Evolutionary conservation across 225 moss, liverwort and hornwort species (phyloP), one percentile per base, ranked within the genome.

Genomic region (Anthoceros angustus): DNA sequence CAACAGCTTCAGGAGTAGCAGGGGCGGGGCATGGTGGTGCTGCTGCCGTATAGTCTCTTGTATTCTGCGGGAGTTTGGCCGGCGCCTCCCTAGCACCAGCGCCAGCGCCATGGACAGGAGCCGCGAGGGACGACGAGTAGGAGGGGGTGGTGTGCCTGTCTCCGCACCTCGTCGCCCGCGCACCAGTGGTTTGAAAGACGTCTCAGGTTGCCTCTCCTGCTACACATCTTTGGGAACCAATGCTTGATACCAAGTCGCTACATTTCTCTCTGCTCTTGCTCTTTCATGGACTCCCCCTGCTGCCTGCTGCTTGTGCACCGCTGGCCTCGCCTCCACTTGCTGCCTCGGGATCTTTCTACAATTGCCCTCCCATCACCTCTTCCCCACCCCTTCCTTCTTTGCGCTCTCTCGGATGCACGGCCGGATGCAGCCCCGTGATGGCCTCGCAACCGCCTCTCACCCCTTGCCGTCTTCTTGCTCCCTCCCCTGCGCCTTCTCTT

Each of bases 101-200:
- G 67, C 70, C 45, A 46, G 41, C 67, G 63, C 41, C 10, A 94
- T 94, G 94, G 94, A 94, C 73, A 87, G 94, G 80, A 82, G 86
- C 62, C 87, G 90, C 60, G 94, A 94, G 75, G 84, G 87, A 62
- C 84, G 90, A 65, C 87, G 94, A 43, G 87, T 79, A 72, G 70
- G 75, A 68, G 73, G 46, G 68, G 84, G 82, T 12, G 80, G 72
- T 32, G 86, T 80, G 50, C 67, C 81, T 39, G 77, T 86, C 38
- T 84, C 86, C 40, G 94, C 94, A 66, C 86, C 87, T 23, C 86
- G 94, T 42, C 86, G 94, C 39, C 94, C 87, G 60, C 94, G 93
- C 64, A 85, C 87, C 42, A 74, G 67, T 23, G 90, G 90, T 55
- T 90, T 94, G 65, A 94, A 87, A 80, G 93, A 94, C 69, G 70